phyloP scores from a whole-genome alignment of 306 rosid species.

The Rosa rugosa region DNA sequence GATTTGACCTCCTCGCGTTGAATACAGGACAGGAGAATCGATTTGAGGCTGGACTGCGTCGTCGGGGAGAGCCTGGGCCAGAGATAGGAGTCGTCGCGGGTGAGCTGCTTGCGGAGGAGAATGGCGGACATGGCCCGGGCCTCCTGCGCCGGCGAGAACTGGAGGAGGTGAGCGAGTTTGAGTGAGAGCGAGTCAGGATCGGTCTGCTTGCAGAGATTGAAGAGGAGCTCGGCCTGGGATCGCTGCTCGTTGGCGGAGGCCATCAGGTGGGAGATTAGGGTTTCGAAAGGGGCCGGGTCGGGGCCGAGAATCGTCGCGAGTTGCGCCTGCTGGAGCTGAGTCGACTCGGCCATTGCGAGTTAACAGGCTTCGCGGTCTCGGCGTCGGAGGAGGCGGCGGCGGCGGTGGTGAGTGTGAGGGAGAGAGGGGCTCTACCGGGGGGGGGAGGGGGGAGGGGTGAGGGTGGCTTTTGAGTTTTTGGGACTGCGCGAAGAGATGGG shows the following conservation, averaged over 20 bases:
- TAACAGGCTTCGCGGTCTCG: no score
- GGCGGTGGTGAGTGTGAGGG: no score
- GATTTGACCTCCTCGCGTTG: conserved; percentile 73
- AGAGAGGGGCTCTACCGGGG: no score
- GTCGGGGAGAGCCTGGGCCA: conserved; percentile 74
- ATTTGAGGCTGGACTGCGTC: conserved; percentile 72
- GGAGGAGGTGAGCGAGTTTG: conserved; percentile 85
- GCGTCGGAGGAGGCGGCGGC: no score
- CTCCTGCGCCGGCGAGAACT: conserved; percentile 65
- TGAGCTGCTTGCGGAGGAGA: conserved; percentile 91
- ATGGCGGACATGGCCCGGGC: conserved; percentile 96
- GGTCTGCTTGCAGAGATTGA: conserved; percentile 93
- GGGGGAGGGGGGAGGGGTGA: no score
- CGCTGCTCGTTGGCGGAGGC: conserved; percentile 84
- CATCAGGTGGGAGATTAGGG: conserved; percentile 90
- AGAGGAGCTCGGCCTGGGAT: conserved; percentile 79
- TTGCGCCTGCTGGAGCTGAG: conserved; percentile 82
- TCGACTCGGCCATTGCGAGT: conserved; percentile 45
- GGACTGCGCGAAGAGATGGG: background rate
- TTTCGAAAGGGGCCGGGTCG: conserved; percentile 73
- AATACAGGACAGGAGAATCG: conserved; percentile 68
- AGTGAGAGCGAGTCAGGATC: conserved; percentile 77
- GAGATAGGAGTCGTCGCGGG: conserved; percentile 83
- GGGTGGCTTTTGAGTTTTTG: background rate
- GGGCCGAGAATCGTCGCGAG: conserved; percentile 85